Evolutionary conservation across 306 rosid genomes (phyloP).

Genomic region (Glycine soja): DNA sequence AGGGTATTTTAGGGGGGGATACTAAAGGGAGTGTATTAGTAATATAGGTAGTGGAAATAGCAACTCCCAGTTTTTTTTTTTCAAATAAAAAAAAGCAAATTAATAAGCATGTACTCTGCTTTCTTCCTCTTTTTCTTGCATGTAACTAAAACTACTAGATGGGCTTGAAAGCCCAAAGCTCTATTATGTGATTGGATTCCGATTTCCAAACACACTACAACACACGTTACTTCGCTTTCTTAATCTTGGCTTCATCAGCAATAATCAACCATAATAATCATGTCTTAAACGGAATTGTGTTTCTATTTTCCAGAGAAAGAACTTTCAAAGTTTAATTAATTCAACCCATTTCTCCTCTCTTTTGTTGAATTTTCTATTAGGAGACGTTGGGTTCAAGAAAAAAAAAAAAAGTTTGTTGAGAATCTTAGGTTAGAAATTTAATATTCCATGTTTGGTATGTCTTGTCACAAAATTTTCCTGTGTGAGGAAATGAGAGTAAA

Average conservation of each 20-base stretch:
- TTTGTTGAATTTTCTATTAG: background rate
- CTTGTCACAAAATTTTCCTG: too few relatives aligned
- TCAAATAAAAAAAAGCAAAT: too few relatives aligned
- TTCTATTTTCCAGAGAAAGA: background rate
- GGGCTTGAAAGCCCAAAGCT: background rate
- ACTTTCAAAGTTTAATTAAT: background rate
- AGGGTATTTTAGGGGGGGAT: too few relatives aligned
- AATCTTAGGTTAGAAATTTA: too few relatives aligned
- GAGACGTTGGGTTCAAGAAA: too few relatives aligned
- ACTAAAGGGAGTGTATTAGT: too few relatives aligned
- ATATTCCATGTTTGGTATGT: too few relatives aligned
- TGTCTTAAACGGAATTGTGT: background rate
- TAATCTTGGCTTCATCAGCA: background rate
- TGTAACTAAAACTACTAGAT: background rate
- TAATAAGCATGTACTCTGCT: background rate
- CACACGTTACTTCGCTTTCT: background rate
- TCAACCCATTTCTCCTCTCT: background rate
- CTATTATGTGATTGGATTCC: background rate
- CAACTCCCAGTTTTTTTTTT: too few relatives aligned
- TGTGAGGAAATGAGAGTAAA: too few relatives aligned
- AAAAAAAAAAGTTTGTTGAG: too few relatives aligned
- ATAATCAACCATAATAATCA: background rate
- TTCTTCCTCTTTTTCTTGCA: too few relatives aligned
- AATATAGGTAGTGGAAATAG: too few relatives aligned
- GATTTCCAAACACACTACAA: background rate